Evolutionary conservation across 352 stramenopile species (phyloP), one percentile per base, ranked within the genome.

Genomic region (Phytophthora hibernalis): DNA sequence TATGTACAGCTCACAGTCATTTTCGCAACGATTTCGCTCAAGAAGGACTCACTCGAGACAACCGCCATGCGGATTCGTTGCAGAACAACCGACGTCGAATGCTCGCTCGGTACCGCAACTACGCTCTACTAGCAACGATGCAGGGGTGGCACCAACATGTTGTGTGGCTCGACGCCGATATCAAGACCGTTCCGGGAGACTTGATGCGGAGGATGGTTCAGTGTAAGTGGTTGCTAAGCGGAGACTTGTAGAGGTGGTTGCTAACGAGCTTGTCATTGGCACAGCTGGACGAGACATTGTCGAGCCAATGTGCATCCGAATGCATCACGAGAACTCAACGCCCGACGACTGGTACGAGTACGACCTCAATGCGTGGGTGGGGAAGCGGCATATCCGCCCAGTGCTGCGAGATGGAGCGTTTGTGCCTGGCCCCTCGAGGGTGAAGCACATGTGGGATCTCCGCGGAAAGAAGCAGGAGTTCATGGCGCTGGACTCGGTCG

Each of bases 101-200:
- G 62, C 24, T 84, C n/a, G 69, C 72, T 55, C 73, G 78, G 18
- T 83, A 84, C 35, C 72, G 78, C 11, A 87, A 87, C 56, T 79
- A 70, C 22, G 69, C 72, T 31, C 49, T 84, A 15, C 38, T 77
- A 1, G 69, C 62, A n/a, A 76, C 61, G 6, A 48, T 87, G 16
- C 49, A 76, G 54, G 38, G 52, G 40, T 83, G 73, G 70, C 67
- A 84, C 47, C 50, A 78, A 37, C 70, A 82, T 28, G 78, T 86
- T 10, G 21, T 86, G 31, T 86, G 70, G 73, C 47, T 84, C 8
- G 79, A 87, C 31, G 70, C 70, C 33, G 79, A 87, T 26, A 69
- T 83, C 35, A 52, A 54, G 20, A 13, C 61, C 12, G 52, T 83
- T 42, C 69, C 72, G 4, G 1, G 28, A 21, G 26, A 40, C 3